Evolutionary conservation across 1,284 basidiomycete genomes (phyloP), one percentile per base, ranked within the genome.

Genomic region (Irpex sp.): DNA sequence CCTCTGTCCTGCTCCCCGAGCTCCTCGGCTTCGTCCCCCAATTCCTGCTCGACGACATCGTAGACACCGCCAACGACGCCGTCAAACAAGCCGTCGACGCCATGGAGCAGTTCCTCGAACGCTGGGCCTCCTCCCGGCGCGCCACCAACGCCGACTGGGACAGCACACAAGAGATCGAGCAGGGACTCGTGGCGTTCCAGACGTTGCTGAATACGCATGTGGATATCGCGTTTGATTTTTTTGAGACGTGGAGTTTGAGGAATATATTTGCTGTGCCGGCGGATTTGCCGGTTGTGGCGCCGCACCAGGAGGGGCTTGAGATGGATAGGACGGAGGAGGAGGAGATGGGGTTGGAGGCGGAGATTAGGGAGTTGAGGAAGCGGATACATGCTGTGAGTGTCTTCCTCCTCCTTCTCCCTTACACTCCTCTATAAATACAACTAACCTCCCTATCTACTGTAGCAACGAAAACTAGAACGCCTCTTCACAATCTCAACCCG

Each of bases 181-280:
- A 87, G 70, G 88, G 88, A 4, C 74, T 91, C 1, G 87, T 90
- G 53, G 81, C 88, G 36, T 91, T 91, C 67, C 87, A 90, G 68
- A 91, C 89, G 0, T 77, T 91, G 45, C 78, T 91, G 21, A 88
- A 91, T 67, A 83, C 85, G 58, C 89, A 91, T 65, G 88, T 87
- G 49, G 89, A 91, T 68, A 80, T 90, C 57, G 89, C 89, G 1
- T 90, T 91, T 64, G 89, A 91, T 71, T 88, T 88, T 71, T 88
- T 91, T 67, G 90, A 91, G 73, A 84, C 84, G 0, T 91, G 90
- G 89, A 85, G 83, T 8, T 70, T 90, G 68, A 78, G 90, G 36
- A 91, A 91, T 70, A 89, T 91, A 63, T 91, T 91, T 69, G 80
- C 83, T 51, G 78, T 91, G 16, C 82, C 85, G 2, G 77, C 80